Evolutionary conservation across 2,329 filamentous ascomycete genomes (phyloP).

Genomic region (Rugonectria rugulosa): DNA sequence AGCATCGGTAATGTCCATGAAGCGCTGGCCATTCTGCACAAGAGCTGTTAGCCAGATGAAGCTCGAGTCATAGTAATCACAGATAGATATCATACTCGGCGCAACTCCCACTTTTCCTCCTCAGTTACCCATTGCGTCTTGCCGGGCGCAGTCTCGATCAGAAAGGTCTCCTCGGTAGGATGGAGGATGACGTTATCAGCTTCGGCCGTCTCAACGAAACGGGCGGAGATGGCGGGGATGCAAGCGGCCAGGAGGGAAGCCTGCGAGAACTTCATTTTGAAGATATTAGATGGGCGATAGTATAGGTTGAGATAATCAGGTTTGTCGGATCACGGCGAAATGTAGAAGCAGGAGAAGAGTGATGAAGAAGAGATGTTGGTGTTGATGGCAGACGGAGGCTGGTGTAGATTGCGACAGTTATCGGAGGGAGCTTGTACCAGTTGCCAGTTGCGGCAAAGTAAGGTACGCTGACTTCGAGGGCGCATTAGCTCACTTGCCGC

Average conservation of each 20-base stretch:
- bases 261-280: constrained; percentile 60
- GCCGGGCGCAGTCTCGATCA: constrained; percentile 86
- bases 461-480: no score
- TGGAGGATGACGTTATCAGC: constrained; percentile 59
- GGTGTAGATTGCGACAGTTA: not conserved
- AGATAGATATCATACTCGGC: constrained; percentile 63
- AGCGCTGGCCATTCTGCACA: constrained; percentile 77
- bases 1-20: constrained; percentile 92
- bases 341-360: not conserved
- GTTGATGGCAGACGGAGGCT: not conserved
- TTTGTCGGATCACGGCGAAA: not conserved
- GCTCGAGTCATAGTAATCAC: not conserved
- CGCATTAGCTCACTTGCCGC: constrained; percentile 4
- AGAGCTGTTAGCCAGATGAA: constrained; percentile 18
- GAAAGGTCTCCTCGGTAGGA: constrained; percentile 53
- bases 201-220: constrained; percentile 64
- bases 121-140: constrained; percentile 89
- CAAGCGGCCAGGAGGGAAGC: constrained; percentile 62
- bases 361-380: not conserved
- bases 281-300: not conserved
- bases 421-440: constrained; percentile 8
- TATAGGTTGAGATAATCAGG: not conserved
- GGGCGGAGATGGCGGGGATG: constrained; percentile 61
- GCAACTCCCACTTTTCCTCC: constrained; percentile 92
- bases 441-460: constrained; percentile 14